Evolutionary conservation across 805 yeast genomes (phyloP), one percentile per base, ranked within the genome.

Genomic region (Komagataella mondaviorum): DNA sequence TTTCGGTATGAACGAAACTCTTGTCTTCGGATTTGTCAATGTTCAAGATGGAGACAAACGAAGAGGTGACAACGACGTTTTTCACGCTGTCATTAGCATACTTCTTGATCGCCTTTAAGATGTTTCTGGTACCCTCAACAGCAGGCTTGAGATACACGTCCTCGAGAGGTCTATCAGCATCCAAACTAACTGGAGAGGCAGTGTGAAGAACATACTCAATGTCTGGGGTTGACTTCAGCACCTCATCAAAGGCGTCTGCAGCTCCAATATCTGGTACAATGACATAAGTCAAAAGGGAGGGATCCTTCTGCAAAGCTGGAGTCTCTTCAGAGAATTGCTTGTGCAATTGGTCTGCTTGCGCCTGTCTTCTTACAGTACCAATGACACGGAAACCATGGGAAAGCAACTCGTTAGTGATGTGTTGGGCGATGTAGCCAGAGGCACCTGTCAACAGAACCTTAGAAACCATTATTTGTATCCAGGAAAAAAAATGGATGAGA

Each of bases 391-490:
- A 75, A 6, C 66, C 68, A 22, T 65, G 62, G 6, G 62, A 58
- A 22, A 78, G 55, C 49, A 77, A 67, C 30, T 59, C 59, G 49
- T 69, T 65, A 48, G 77, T 65, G 17, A 75, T 63, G 56, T 76
- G 78, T 56, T 68, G 71, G 44, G 82, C 81, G 54, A 78, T 70
- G 57, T 67, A 77, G 7, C 83, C 83, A 3, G 75, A 64, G 8
- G 79, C 79, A 44, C 83, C 82, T 2, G 81, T 66, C 44, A 77
- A 75, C 53, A 71, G 74, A 6, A 75, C 71, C n/a, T 75, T 76
- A 1, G 83, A 78, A 20, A 73, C 55, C 16, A 77, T 78, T 23
- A 78, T 72, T 44, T 69, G 64, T 51, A 67, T 65, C 39, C 3
- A 14, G 14, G 73, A 68, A 68, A 60, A 6, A 71, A 71, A 24